Percentiles rank a stretch among this genome's conserved stretches.
These are phyloP conservation scores for Nothophoma quercina DNA, from an alignment of 2,329 filamentous ascomycete genomes.

Conservation along the genomic window DNA sequence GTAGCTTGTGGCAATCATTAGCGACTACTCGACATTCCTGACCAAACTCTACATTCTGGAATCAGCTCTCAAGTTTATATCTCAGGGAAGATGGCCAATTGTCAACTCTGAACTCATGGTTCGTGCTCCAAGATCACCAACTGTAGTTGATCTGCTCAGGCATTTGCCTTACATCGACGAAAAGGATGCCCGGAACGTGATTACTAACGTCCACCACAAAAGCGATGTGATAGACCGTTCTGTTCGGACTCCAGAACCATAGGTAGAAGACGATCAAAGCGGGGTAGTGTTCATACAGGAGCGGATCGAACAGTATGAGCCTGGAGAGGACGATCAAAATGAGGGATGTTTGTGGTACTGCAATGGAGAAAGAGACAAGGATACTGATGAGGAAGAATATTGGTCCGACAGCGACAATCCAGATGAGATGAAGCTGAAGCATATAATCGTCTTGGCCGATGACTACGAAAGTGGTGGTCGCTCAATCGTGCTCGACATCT, in stretches of 20 bases:
- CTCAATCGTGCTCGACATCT: slow-evolving; percentile 11
- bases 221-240: slow-evolving; percentile 15
- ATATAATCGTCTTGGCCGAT: slow-evolving; percentile 9
- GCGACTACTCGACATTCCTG: slow-evolving; percentile 21
- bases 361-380: slow-evolving; percentile 4
- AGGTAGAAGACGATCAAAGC: background rate
- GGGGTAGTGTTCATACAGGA: background rate
- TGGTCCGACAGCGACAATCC: slow-evolving; percentile 15
- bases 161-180: slow-evolving; percentile 19
- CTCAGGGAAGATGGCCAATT: slow-evolving; percentile 19
- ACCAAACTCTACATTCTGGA: slow-evolving; percentile 14
- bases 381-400: slow-evolving; percentile 2
- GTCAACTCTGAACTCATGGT: slow-evolving; percentile 10
- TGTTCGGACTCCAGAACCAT: background rate
- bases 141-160: slow-evolving; percentile 19
- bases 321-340: background rate
- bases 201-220: slow-evolving; percentile 15
- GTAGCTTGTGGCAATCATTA: slow-evolving; percentile 12
- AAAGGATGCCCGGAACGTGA: background rate
- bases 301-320: background rate
- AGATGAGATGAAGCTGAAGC: slow-evolving; percentile 8
- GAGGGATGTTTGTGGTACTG: background rate
- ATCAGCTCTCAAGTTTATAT: slow-evolving; percentile 11
- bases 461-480: slow-evolving; percentile 18
- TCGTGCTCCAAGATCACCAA: background rate